A percentile compares a stretch with the other conserved stretches of the same genome.
These are phyloP conservation scores for Platanthera guangdongensis DNA, from an alignment of 106 monocot genomes.

Conservation along the genomic window DNA sequence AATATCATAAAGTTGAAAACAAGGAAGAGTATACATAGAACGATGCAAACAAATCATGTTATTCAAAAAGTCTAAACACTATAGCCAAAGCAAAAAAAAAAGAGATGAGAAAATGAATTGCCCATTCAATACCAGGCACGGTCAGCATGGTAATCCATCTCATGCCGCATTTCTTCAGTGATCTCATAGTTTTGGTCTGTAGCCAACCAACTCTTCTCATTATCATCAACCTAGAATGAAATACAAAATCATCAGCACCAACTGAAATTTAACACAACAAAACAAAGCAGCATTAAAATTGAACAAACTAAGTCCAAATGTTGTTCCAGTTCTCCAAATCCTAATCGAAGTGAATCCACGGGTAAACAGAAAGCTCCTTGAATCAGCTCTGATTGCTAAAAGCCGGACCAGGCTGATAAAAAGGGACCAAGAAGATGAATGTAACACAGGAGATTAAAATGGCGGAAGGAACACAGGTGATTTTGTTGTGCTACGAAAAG, in stretches of 20 bases:
- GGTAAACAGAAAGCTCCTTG: neutral
- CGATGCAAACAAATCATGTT: neutral
- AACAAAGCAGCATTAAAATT: conserved; percentile 2
- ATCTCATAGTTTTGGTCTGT: conserved; percentile 42
- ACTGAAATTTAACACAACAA: neutral
- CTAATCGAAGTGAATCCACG: neutral
- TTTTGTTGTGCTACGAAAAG: too few relatives aligned
- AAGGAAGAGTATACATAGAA: neutral
- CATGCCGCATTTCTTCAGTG: conserved; percentile 72
- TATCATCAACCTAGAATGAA: conserved; percentile 32
- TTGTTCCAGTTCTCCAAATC: neutral
- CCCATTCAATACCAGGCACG: conserved; percentile 65
- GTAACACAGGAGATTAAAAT: too few relatives aligned
- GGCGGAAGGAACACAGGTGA: too few relatives aligned
- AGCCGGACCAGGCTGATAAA: neutral
- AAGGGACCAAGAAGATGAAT: neutral
- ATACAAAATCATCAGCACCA: conserved; percentile 1
- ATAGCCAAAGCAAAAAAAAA: neutral
- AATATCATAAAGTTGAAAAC: neutral
- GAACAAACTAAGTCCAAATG: neutral
- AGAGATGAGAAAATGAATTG: neutral
- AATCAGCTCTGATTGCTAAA: neutral
- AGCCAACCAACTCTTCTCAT: conserved; percentile 27
- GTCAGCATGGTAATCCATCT: conserved; percentile 93
- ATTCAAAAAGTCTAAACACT: neutral